Base-by-base conservation (phyloP, 257 asterid species). In the Lantana camara region DNA sequence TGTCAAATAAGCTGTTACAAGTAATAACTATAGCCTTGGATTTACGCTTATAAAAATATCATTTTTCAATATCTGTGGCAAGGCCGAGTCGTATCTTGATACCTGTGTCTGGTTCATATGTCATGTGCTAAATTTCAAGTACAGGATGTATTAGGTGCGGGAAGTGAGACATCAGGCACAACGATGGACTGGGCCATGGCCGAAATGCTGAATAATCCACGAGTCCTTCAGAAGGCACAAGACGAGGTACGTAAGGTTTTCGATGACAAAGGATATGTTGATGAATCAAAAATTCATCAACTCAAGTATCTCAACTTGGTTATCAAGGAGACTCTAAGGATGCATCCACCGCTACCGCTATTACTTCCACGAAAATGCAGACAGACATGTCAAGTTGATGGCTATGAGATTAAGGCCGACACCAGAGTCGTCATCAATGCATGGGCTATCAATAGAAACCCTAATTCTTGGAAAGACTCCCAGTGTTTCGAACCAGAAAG, bases 81-180 rank as follows among this genome's bases (percentile, higher is more conserved):
- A n/a, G n/a, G n/a, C n/a, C n/a, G n/a, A n/a, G n/a, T n/a, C n/a
- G n/a, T n/a, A n/a, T n/a, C n/a, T n/a, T n/a, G n/a, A n/a, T n/a
- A n/a, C n/a, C n/a, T n/a, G n/a, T n/a, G n/a, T n/a, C n/a, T n/a
- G n/a, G n/a, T n/a, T n/a, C 9, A 27, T 27, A 5, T 37, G 44
- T 7, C 13, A 1, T 37, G 44, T 5, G 3, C n/a, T n/a, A n/a
- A n/a, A n/a, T n/a, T n/a, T n/a, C n/a, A 10, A 10, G 2, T 10
- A 13, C 32, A 27, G 80, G 79, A 73, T 22, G 8, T 77, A 13
- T 44, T 77, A 22, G 14, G 12, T 0, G 76, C 23, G 9, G 82
- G 76, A 58, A 68, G 73, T 34, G 82, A 73, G 6, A 63, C 79
- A 5, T 73, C 82, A 0, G 54, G 68, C 0, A 73, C 68, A 6